These are phyloP conservation scores for Heliamphora pulchella DNA, from an alignment of 179 eudicot genomes.

Conservation along the genomic window DNA sequence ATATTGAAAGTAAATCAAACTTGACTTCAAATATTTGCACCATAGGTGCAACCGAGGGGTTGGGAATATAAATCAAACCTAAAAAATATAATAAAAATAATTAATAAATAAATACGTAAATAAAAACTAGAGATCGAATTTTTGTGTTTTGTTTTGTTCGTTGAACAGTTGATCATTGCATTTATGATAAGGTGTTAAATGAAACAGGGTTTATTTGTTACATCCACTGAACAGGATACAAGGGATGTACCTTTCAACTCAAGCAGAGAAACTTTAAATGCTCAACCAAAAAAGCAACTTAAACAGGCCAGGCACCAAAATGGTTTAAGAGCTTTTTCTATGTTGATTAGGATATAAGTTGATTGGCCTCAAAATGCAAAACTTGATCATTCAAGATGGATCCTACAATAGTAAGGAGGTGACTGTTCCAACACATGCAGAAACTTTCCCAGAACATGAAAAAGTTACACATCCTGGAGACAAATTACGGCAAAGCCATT, in stretches of 20 bases:
- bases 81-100: too few species aligned
- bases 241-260: background rate
- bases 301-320: background rate
- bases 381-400: background rate
- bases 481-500: background rate
- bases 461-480: background rate
- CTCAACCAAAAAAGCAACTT: background rate
- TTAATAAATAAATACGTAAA: too few species aligned
- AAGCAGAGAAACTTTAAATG: background rate
- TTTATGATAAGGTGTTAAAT: background rate
- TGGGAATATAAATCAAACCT: too few species aligned
- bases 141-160: background rate
- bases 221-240: constrained; percentile 2
- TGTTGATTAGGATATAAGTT: background rate
- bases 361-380: background rate
- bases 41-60: background rate
- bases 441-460: background rate
- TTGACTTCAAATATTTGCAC: background rate
- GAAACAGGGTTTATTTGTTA: background rate
- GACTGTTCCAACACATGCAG: background rate
- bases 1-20: too few species aligned
- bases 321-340: background rate
- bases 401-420: background rate
- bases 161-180: background rate
- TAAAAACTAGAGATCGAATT: too few species aligned